Evolutionary conservation across 73 alveolate species (phyloP).

Genomic region (Paraurostyla sp.): DNA sequence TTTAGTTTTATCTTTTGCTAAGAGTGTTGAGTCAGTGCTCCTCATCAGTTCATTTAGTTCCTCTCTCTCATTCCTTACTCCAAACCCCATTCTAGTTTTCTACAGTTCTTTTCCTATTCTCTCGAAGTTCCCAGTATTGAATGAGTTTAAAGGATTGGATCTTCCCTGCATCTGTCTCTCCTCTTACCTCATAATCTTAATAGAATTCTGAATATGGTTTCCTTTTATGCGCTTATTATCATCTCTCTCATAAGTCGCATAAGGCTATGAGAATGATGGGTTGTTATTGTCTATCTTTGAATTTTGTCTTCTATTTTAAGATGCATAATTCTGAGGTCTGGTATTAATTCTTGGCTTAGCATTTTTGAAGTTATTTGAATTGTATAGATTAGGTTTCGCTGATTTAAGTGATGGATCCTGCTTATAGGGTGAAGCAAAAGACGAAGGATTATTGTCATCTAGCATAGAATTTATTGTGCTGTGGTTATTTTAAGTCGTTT

Average conservation of each 20-base stretch:
- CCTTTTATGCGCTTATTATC: constrained; percentile 12
- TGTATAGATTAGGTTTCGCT: no score
- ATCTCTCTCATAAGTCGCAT: no score
- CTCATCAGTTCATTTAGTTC: constrained; percentile 43
- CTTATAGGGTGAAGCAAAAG: no score
- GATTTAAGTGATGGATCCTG: no score
- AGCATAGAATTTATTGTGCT: no score
- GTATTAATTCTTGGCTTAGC: neutral
- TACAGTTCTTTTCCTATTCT: constrained; percentile 30
- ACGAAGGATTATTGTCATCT: no score
- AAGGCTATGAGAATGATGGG: neutral
- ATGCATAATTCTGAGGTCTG: neutral
- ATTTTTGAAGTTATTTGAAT: no score
- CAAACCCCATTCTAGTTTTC: constrained; percentile 42
- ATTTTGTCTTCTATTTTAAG: neutral
- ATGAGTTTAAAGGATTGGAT: neutral
- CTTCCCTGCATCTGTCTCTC: neutral
- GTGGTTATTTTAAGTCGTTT: no score
- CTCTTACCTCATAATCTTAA: constrained; percentile 39
- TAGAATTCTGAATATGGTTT: constrained; percentile 50
- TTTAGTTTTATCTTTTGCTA: neutral
- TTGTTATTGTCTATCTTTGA: neutral
- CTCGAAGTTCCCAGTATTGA: constrained; percentile 51
- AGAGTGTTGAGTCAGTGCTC: constrained; percentile 8
- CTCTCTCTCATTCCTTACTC: constrained; percentile 50